Percentiles rank a stretch among this genome's conserved stretches.
Conservation (phyloP, 257 asterid genomes). For the Solanum medicagineum region DNA sequence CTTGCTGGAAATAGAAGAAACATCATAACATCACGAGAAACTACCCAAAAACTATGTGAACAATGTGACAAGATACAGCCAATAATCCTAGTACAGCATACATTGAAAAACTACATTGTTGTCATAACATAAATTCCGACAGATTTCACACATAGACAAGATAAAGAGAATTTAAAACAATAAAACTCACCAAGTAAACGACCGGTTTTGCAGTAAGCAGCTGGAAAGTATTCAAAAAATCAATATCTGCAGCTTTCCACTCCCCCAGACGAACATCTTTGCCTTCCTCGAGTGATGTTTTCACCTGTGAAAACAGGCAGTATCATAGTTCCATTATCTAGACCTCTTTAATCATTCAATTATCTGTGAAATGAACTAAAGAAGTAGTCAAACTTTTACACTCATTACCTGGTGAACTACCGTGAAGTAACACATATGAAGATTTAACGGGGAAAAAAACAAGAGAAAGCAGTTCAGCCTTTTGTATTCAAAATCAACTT, state of each 20-base stretch:
- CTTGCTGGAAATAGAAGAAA: background rate
- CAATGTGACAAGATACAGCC: background rate
- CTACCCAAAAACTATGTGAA: background rate
- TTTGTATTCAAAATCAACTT: background rate
- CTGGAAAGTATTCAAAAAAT: constrained; percentile 85
- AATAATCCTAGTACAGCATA: background rate
- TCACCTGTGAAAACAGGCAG: constrained; percentile 36
- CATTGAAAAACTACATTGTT: background rate
- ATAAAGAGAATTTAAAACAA: background rate
- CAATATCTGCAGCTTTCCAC: constrained; percentile 97
- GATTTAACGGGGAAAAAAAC: background rate
- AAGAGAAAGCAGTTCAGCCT: background rate
- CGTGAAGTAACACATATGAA: background rate
- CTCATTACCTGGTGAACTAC: background rate
- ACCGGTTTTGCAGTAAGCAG: constrained; percentile 96
- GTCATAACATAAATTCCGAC: background rate
- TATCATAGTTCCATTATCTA: background rate
- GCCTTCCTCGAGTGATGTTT: constrained; percentile 57
- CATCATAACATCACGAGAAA: background rate
- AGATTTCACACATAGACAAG: background rate
- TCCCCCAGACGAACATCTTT: constrained; percentile 84
- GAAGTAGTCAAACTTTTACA: background rate
- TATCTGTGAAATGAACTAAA: background rate
- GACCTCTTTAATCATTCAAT: background rate
- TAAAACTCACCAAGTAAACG: constrained; percentile 78